Conservation (phyloP, 805 yeast species). For the Wickerhamomyces silvicola region DNA sequence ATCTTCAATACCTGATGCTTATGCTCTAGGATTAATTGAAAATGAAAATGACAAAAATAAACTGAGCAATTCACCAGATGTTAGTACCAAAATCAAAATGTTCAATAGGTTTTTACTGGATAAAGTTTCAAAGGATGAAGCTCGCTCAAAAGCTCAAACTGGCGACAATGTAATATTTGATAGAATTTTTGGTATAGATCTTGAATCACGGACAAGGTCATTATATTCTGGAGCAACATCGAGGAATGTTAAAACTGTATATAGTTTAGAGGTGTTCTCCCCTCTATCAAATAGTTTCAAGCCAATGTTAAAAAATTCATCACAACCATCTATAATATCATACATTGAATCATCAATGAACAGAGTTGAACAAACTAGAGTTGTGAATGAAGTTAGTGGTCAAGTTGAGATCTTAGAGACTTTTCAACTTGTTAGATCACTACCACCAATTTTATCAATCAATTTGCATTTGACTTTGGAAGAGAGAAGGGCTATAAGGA, state of each 20-base stretch:
- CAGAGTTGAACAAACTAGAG: slow-evolving; percentile 40
- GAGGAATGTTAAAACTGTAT: slow-evolving; percentile 3
- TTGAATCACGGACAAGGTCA: slow-evolving; percentile 36
- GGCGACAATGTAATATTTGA: slow-evolving; percentile 12
- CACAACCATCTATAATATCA: slow-evolving; percentile 37
- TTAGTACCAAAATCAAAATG: slow-evolving; percentile 33
- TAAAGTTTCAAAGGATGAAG: slow-evolving; percentile 45
- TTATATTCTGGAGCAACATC: slow-evolving; percentile 7
- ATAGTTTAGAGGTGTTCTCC: slow-evolving; percentile 14
- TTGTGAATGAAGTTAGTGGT: slow-evolving; percentile 47
- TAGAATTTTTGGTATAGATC: slow-evolving; percentile 35
- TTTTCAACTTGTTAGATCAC: slow-evolving; percentile 39
- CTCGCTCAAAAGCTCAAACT: slow-evolving; percentile 17
- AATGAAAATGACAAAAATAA: slow-evolving; percentile 27
- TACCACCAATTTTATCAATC: slow-evolving; percentile 61
- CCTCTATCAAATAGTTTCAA: slow-evolving; percentile 10
- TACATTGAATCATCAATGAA: slow-evolving; percentile 60
- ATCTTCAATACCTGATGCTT: slow-evolving; percentile 43
- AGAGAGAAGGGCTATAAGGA: slow-evolving; percentile 47
- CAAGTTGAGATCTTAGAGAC: slow-evolving; percentile 50
- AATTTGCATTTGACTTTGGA: slow-evolving; percentile 50
- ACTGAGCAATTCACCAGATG: slow-evolving; percentile 1
- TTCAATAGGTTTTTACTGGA: slow-evolving; percentile 57
- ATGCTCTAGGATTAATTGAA: slow-evolving; percentile 45
- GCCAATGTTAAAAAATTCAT: slow-evolving; percentile 24